Evolutionary conservation across 139 green algal genomes (phyloP), one percentile per base, ranked within the genome.

Genomic region (Asterochloris erici): DNA sequence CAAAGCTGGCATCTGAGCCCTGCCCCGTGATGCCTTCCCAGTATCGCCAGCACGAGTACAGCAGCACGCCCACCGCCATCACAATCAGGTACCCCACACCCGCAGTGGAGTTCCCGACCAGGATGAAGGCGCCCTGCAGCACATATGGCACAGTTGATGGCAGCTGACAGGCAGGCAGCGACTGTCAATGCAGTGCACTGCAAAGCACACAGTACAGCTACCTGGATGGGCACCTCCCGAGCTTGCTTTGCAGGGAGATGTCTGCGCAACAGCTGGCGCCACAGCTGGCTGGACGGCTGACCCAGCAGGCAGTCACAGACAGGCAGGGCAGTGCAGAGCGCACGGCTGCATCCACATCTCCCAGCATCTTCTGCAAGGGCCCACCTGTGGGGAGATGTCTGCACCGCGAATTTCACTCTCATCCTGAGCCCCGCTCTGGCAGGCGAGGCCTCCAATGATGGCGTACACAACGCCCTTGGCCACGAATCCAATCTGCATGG

Each of bases 21-120:
- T 79, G 73, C 62, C 61, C 73, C 16, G 73, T 84, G 81, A 84
- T 81, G 74, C 73, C 81, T 47, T 84, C 81, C 81, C 81, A 84
- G 47, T 77, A 84, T 10, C 81, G 74, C 81, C 81, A 84, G 62
- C 68, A 75, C 12, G 68, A 61, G 21, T 84, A 84, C 63, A 79
- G 74, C 14, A 61, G 66, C 29, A 84, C 63, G 12, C 19, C 71
- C 21, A 81, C 17, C 11, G 81, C 81, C 74, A 84, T 81, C 16
- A 84, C 74, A 47, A 84, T 61, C 27, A 84, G 74, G 26, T 81
- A 24, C n/a, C 63, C 63, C 23, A 81, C 71, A 0, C 81, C 81
- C 47, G 73, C 68, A 0, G 71, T 13, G 23, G 73, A 73, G 27
- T 81, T 84, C 63, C 81, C 81, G 16, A 84, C n/a, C 28, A 84